Evolutionary conservation across 768 basidiomycete genomes (phyloP), one percentile per base, ranked within the genome.

Genomic region (Suillus subluteus): DNA sequence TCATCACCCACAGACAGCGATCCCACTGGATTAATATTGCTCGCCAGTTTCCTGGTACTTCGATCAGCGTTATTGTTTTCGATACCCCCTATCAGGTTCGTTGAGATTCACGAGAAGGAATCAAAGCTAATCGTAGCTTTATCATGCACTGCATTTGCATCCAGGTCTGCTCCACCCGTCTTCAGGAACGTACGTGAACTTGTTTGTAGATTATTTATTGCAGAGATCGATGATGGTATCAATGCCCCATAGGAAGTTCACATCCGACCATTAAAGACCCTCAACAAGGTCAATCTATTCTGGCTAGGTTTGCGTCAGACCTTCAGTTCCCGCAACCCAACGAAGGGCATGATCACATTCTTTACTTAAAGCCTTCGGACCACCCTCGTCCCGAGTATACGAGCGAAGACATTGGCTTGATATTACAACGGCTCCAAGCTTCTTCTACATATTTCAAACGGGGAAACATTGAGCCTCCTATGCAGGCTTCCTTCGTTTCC

Each of bases 1-100:
- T 66, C 11, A 69, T 56, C 16, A 18, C 37, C 62, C 54, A 56
- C 62, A 91, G 91, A 64, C 92, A 92, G 77, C 81, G 91, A 63
- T 84, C 84, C 40, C 81, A 90, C 73, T 95, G 92, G 92, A 89
- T 88, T 70, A 75, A 84, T 68, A 91, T 94, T 67, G 91, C 90
- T 16, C 83, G 80, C 68, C 85, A 86, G 70, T 89, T 87, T 73
- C 87, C 88, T 63, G 85, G 83, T 66, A 88, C 85, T 62, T 77
- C 79, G 63, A 80, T 90, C 66, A 92, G 90, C 86, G 85, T 90
- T 78, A 84, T 94, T 78, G 87, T 91, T 69, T 92, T 93, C 70
- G 88, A 92, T 74, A 91, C 87, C 6, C 89, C 90, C 67, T 89
- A 90, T 78, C 84, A 91, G 78, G 91, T 92, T 71, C 81, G 83